Evolutionary conservation across 176 grass and related monocot species (phyloP).

Genomic region (Musa beccarii): DNA sequence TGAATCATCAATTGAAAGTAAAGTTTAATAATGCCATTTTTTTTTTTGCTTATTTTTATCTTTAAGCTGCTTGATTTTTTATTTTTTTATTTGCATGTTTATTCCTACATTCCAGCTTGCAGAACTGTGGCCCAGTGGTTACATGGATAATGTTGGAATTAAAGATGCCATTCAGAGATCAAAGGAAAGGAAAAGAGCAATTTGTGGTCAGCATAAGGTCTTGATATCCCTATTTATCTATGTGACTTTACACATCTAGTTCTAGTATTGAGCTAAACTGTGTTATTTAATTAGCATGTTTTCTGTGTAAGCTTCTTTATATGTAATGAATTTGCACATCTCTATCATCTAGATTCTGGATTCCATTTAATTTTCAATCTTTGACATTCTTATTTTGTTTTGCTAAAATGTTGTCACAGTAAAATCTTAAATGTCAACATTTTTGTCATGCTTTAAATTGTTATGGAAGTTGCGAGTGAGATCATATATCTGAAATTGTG

Average conservation of each 20-base stretch:
- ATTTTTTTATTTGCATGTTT: background rate
- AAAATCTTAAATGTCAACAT: too few species aligned
- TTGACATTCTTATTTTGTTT: too few species aligned
- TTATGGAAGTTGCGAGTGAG: background rate
- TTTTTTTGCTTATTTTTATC: background rate
- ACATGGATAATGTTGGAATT: conserved; percentile 94
- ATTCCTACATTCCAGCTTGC: conserved; percentile 44
- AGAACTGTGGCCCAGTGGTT: conserved; percentile 93
- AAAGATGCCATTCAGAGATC: conserved; percentile 89
- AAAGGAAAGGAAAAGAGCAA: conserved; percentile 58
- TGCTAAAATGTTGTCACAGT: too few species aligned
- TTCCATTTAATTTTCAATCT: too few species aligned
- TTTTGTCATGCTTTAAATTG: background rate
- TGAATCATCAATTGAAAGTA: background rate
- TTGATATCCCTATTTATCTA: conserved; percentile 17
- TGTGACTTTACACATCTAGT: background rate
- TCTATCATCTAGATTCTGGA: too few species aligned
- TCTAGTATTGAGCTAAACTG: background rate
- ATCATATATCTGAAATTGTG: background rate
- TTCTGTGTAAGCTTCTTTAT: background rate
- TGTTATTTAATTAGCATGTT: background rate
- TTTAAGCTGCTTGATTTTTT: background rate
- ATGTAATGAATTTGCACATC: too few species aligned
- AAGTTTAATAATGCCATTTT: background rate
- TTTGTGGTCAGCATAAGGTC: conserved; percentile 75